Base-by-base conservation (phyloP, 75 land plant species). In the Sequoia sempervirens region DNA sequence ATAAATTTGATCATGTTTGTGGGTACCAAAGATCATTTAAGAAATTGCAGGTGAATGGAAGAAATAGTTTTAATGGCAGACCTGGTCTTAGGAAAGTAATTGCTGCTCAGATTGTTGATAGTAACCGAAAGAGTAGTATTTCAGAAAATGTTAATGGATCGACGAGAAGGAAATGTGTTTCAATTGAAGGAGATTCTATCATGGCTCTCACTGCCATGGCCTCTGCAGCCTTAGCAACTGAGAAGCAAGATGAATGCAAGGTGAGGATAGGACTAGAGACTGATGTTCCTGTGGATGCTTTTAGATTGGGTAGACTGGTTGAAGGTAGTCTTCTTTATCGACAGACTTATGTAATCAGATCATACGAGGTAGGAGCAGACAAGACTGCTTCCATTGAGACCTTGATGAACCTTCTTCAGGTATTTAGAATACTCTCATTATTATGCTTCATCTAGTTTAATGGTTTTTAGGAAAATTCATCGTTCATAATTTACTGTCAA, bases 141-240 rank as follows among this genome's bases (percentile, higher is more conserved):
- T 70, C 73, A 28, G 15, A 32, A 10, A 70, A 32, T 32, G 73
- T 70, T 11, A 70, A 70, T 70, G 73, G 73, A 32, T 70, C 36
- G 30, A 0, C 37, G 1, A 70, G 73, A 70, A 30, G 12, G 12
- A 32, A 2, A 11, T 0, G 36, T 70, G 66, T 26, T 61, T 61
- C 66, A 4, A 7, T 26, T 61, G 36, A 70, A 70, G 73, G 73
- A 70, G 92, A 93, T 61, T 93, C 91, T 89, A 93, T 91, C 84
- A 85, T 93, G 89, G 89, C 91, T 64, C 93, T 93, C 81, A 91
- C 91, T 83, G 94, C 94, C 38, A 93, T 93, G 75, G 91, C 94
- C 3, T 88, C 94, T 1, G 82, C 90, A 37, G 91, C 91, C 81
- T 70, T 93, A 83, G 92, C 94, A 43, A 90, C 94, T 11, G 94